Evolutionary conservation across 495 filamentous ascomycete genomes (phyloP).

Genomic region (Immersiella caudata): DNA sequence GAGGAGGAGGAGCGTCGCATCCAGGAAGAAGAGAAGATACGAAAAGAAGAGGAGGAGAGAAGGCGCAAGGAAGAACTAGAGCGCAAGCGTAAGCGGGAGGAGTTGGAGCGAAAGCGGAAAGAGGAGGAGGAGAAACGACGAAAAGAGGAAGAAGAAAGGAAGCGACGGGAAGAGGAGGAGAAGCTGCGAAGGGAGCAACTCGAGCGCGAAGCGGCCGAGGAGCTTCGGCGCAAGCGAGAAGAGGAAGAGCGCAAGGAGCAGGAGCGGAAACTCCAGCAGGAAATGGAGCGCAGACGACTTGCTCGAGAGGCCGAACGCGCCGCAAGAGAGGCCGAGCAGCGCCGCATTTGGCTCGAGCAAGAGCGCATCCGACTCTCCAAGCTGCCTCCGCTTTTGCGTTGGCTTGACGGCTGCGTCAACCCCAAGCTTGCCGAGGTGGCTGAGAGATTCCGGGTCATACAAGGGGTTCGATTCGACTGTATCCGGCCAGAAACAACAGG

Average conservation of each 20-base stretch:
- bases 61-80: constrained; percentile 21
- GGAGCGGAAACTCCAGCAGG: constrained; percentile 44
- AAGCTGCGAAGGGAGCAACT: constrained; percentile 46
- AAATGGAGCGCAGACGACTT: constrained; percentile 58
- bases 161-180: constrained; percentile 43
- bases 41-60: constrained; percentile 54
- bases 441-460: constrained; percentile 52
- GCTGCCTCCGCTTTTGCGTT: constrained; percentile 55
- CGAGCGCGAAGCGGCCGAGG: constrained; percentile 48
- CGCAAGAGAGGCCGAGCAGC: constrained; percentile 59
- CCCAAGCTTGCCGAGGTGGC: constrained; percentile 52
- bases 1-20: constrained; percentile 38
- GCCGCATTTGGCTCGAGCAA: constrained; percentile 49
- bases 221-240: constrained; percentile 47
- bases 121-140: constrained; percentile 39
- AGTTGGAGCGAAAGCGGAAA: constrained; percentile 37
- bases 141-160: constrained; percentile 44
- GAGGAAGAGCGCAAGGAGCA: constrained; percentile 45
- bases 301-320: constrained; percentile 58
- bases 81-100: constrained; percentile 31
- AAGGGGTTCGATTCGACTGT: constrained; percentile 58
- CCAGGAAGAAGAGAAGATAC: constrained; percentile 54
- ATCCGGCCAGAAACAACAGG: constrained; percentile 52
- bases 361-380: constrained; percentile 52
- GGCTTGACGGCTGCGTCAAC: constrained; percentile 54